A percentile compares a stretch with the other conserved stretches of the same genome.
These are phyloP conservation scores for Keithomyces neogunnii DNA, from an alignment of 2,329 filamentous ascomycete genomes.

Conservation along the genomic window DNA sequence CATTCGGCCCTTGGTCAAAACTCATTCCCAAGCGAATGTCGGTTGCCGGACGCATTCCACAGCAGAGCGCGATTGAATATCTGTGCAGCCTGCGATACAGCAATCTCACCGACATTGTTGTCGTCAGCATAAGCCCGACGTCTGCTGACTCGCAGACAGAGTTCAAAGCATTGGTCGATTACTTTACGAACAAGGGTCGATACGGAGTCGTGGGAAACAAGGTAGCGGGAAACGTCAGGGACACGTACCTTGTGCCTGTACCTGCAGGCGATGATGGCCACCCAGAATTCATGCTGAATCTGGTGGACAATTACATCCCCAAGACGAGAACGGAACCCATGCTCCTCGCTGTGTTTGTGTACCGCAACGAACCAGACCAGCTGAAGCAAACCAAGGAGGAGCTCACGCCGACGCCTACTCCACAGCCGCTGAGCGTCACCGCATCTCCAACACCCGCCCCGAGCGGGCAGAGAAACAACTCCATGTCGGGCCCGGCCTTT, in stretches of 20 bases:
- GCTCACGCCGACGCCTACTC: constrained; percentile 3
- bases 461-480: constrained; percentile 34
- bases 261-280: constrained; percentile 61
- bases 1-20: constrained; percentile 60
- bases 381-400: constrained; percentile 19
- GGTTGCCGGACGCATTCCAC: constrained; percentile 72
- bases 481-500: constrained; percentile 41
- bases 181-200: constrained; percentile 72
- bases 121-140: constrained; percentile 62
- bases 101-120: constrained; percentile 72
- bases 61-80: constrained; percentile 80
- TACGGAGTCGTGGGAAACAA: constrained; percentile 85
- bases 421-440: constrained; percentile 10
- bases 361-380: constrained; percentile 50
- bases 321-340: constrained; percentile 63
- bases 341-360: constrained; percentile 77
- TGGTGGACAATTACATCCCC: constrained; percentile 78
- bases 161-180: constrained; percentile 75
- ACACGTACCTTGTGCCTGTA: constrained; percentile 86
- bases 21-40: constrained; percentile 63
- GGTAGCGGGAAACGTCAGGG: constrained; percentile 65
- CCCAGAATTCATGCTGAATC: constrained; percentile 79
- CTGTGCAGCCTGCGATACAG: constrained; percentile 80
- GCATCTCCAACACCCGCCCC: constrained; percentile 26
- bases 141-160: constrained; percentile 50